A percentile compares a stretch with the other conserved stretches of the same genome.
phyloP scores from a whole-genome alignment of 768 basidiomycete species.

The Amanita rimosa region DNA sequence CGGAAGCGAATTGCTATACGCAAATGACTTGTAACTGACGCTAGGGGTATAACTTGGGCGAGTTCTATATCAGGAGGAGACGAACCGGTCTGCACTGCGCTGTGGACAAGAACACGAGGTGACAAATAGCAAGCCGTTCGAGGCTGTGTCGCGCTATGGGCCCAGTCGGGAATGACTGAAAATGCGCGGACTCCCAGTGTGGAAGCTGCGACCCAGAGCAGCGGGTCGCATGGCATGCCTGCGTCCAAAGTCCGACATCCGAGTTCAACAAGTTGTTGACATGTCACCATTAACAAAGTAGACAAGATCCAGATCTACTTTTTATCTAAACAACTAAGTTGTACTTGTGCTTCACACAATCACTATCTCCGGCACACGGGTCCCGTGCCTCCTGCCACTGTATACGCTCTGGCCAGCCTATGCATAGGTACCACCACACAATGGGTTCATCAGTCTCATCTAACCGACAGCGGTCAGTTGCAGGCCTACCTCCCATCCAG shows the following conservation, averaged over 20 bases:
- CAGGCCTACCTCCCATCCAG: constrained; percentile 82
- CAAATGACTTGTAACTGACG: constrained; percentile 29
- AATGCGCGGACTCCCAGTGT: neutral
- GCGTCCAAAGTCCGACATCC: constrained; percentile 9
- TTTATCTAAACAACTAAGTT: too few species aligned
- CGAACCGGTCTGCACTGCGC: constrained; percentile 3
- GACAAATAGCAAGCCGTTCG: neutral
- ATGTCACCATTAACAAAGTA: too few species aligned
- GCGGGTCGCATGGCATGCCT: constrained; percentile 12
- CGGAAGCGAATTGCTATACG: constrained; percentile 12
- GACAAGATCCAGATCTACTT: too few species aligned
- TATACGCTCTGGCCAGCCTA: constrained; percentile 84
- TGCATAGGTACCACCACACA: too few species aligned
- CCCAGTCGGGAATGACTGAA: constrained; percentile 2
- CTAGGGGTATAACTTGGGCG: constrained; percentile 12
- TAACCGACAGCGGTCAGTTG: neutral
- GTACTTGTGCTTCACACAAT: constrained; percentile 21
- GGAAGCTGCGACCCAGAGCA: constrained; percentile 6
- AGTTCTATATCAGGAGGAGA: constrained; percentile 1
- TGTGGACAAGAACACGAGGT: neutral
- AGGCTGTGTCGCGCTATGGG: constrained; percentile 3
- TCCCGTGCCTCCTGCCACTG: constrained; percentile 70
- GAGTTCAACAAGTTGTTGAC: too few species aligned
- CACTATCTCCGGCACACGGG: constrained; percentile 30
- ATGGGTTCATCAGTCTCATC: neutral